phyloP scores from a whole-genome alignment of 2,329 filamentous ascomycete genomes.

The Aspergillus pseudonomiae region DNA sequence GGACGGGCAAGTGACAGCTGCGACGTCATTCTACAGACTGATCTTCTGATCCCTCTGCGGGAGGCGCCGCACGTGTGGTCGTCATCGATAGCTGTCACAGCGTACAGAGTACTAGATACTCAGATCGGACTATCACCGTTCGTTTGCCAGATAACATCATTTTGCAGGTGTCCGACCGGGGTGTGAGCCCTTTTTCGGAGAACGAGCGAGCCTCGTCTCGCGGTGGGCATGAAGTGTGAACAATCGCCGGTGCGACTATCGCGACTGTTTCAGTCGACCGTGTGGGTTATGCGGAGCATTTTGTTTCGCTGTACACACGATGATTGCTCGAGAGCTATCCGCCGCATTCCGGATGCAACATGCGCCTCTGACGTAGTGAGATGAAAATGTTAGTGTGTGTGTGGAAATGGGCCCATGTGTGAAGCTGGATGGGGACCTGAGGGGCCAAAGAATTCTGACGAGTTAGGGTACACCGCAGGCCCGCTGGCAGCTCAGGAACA shows the following conservation, averaged over 20 bases:
- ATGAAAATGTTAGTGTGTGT: neutral
- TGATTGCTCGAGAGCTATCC: conserved; percentile 1
- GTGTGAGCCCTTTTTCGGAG: neutral
- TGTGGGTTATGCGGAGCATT: conserved; percentile 2
- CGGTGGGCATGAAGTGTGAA: neutral
- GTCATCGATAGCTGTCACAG: neutral
- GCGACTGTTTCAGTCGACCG: neutral
- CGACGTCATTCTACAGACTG: neutral
- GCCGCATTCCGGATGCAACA: neutral
- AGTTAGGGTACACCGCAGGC: neutral
- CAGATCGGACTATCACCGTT: neutral
- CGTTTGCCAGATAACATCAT: neutral
- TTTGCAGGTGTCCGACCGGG: neutral
- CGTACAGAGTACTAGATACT: neutral
- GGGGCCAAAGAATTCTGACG: conserved; percentile 6
- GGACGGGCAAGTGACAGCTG: neutral
- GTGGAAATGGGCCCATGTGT: neutral
- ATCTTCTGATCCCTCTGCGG: neutral
- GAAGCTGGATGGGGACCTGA: neutral
- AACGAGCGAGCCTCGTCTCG: neutral
- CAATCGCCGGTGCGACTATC: neutral
- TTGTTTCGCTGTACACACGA: conserved; percentile 2
- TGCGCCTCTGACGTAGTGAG: conserved; percentile 5
- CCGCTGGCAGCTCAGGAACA: neutral
- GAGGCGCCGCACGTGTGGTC: neutral